Evolutionary conservation across 2,329 filamentous ascomycete species (phyloP).

Genomic region (Atkinsonella texensis): DNA sequence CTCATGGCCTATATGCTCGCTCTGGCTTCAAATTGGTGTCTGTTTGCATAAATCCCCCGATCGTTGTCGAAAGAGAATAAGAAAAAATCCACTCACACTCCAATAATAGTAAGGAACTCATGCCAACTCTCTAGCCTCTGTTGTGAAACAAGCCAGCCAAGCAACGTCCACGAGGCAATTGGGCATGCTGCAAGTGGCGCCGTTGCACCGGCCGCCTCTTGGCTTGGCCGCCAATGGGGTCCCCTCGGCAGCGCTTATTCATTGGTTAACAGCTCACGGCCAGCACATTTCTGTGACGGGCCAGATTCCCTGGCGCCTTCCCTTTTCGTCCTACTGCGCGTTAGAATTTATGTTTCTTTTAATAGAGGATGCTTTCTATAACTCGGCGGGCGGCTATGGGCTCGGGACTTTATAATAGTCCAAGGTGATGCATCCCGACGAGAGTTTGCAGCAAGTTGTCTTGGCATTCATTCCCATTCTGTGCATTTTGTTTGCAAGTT

Average conservation of each 20-base stretch:
- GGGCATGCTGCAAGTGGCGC: not conserved
- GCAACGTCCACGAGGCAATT: not conserved
- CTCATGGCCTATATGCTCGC: conserved; percentile 8
- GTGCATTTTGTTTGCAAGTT: not conserved
- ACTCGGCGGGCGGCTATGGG: not conserved
- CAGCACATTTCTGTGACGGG: conserved; percentile 2
- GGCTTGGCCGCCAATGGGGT: not conserved
- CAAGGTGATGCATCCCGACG: not conserved
- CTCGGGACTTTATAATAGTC: not conserved
- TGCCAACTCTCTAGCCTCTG: too few relatives aligned
- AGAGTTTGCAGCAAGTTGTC: not conserved
- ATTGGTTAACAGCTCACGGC: not conserved
- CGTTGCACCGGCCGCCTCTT: not conserved
- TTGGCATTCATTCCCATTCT: not conserved
- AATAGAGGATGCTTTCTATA: not conserved
- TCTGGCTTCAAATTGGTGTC: not conserved
- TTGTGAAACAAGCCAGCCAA: not conserved
- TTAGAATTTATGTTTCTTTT: not conserved
- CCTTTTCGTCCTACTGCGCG: not conserved
- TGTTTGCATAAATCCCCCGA: not conserved
- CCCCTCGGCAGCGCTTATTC: not conserved
- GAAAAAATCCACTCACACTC: too few relatives aligned
- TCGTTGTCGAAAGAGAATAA: not conserved
- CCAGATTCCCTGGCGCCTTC: not conserved
- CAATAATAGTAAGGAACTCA: too few relatives aligned